Base-by-base conservation (phyloP, 1,139 yeast species). In the Kazachstania sp. region DNA sequence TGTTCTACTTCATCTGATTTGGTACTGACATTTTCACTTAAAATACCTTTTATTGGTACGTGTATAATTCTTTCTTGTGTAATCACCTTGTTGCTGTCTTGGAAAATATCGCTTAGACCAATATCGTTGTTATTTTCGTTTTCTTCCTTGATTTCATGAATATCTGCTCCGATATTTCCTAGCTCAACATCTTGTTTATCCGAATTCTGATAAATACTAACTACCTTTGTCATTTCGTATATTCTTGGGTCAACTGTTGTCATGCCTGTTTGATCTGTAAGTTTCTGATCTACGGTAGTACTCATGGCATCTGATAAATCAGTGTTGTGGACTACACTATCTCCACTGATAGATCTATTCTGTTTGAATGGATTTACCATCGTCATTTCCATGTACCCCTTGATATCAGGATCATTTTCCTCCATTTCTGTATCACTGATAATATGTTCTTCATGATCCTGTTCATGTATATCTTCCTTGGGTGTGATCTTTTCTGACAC, bases 191-290 rank as follows among this genome's bases (percentile, higher is more conserved):
- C n/a, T n/a, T n/a, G n/a, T n/a, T 26, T 28, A 12, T 43, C 45
- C 3, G 34, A 38, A 32, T 48, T 39, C 39, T 61, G 73, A 42
- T 59, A 71, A 32, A 67, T 55, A 37, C 72, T 70, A 29, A 68
- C 62, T 35, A 69, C 66, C 61, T 66, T 68, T 0, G 73, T 68
- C 65, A 69, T 68, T 38, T 68, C 71, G 7, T 64, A 59, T 9
- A 66, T 40, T 18, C 51, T 57, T 34, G 51, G 49, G 5, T 52
- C 56, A 16, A 39, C 28, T 9, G 36, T 29, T 3, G 43, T 40
- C 11, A 40, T 13, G 18, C 30, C 37, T 11, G 35, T 40, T 42
- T 38, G 41, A 3, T 38, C 32, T 11, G 38, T 29, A 7, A 23
- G 6, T 23, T 23, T 23, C 6, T 23, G 28, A 9, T 4, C 28